Evolutionary conservation across 139 green algal genomes (phyloP), one percentile per base, ranked within the genome.

Genomic region (Coelastrella sp.): DNA sequence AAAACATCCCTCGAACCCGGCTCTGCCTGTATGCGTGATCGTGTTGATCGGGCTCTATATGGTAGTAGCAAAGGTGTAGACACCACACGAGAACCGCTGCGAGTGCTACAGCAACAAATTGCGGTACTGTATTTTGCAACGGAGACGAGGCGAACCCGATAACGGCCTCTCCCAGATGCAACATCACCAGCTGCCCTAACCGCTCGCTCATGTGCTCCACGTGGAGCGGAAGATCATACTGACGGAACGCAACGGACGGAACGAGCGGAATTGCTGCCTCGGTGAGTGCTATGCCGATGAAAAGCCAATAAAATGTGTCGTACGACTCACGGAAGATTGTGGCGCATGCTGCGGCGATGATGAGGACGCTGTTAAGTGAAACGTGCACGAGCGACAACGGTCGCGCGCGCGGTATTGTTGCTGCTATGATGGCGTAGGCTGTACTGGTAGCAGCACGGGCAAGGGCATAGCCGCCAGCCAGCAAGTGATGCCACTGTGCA

Each of bases 141-240:
- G 80, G 80, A 12, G 80, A 73, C 25, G 58, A n/a, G 4, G 80
- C 80, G 20, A 85, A 73, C 57, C 80, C 80, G 7, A 85, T 85
- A 25, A 85, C 58, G 8, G 80, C 80, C 22, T 85, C 58, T 7
- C 80, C 80, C 8, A 85, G 58, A 22, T 85, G 80, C 10, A 85
- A 27, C 80, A 85, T 85, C 20, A 85, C 49, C 8, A 85, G 80
- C 58, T 85, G 58, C 4, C 80, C 80, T 6, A 85, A 14, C 6
- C 80, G 80, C 80, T 85, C 58, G 59, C 58, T 85, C 80, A 85
- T 85, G 59, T 85, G 80, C 59, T 85, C 57, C 7, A 85, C 80
- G 80, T 85, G 80, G 58, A 85, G 22, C 22, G 80, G 80, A 49
- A 85, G 49, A 58, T 85, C 58, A 22, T 49, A 49, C 12, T 22